These are phyloP conservation scores for Aspergillus pseudoterreus DNA, from an alignment of 2,329 filamentous ascomycete genomes.

Conservation along the genomic window DNA sequence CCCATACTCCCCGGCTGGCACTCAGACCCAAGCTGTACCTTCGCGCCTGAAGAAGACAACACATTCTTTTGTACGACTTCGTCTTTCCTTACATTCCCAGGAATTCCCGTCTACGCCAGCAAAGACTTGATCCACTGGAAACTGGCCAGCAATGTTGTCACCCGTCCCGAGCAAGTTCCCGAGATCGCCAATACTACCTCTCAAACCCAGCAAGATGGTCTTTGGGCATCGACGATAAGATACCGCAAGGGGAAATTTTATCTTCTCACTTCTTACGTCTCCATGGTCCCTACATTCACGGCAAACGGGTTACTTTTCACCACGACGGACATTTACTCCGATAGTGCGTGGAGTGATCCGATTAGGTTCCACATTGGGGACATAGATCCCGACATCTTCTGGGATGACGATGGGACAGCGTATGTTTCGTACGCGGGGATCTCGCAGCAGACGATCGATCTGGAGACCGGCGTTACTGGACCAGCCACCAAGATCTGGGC, in stretches of 20 bases:
- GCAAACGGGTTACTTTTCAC: neutral
- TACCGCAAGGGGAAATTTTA: constrained; percentile 41
- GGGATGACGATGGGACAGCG: constrained; percentile 9
- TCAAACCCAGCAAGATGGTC: constrained; percentile 24
- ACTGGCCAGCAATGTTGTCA: constrained; percentile 14
- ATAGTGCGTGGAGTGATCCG: constrained; percentile 9
- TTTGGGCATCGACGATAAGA: constrained; percentile 41
- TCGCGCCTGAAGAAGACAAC: constrained; percentile 26
- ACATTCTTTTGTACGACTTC: constrained; percentile 46
- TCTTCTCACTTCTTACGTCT: constrained; percentile 22
- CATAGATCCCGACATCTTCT: constrained; percentile 11
- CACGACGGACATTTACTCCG: constrained; percentile 1
- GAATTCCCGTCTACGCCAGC: constrained; percentile 44
- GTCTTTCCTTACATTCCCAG: constrained; percentile 46
- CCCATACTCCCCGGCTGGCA: constrained; percentile 38
- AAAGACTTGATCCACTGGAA: constrained; percentile 31
- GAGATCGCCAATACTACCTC: constrained; percentile 18
- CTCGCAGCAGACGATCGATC: constrained; percentile 20
- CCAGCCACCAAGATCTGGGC: constrained; percentile 36
- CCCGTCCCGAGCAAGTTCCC: constrained; percentile 31
- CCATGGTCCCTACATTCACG: neutral
- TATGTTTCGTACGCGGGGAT: constrained; percentile 6
- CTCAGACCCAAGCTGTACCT: constrained; percentile 45
- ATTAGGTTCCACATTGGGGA: constrained; percentile 5
- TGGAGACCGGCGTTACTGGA: constrained; percentile 18